Evolutionary conservation across 2,329 filamentous ascomycete species (phyloP).

Genomic region (Aureobasidium sp.): DNA sequence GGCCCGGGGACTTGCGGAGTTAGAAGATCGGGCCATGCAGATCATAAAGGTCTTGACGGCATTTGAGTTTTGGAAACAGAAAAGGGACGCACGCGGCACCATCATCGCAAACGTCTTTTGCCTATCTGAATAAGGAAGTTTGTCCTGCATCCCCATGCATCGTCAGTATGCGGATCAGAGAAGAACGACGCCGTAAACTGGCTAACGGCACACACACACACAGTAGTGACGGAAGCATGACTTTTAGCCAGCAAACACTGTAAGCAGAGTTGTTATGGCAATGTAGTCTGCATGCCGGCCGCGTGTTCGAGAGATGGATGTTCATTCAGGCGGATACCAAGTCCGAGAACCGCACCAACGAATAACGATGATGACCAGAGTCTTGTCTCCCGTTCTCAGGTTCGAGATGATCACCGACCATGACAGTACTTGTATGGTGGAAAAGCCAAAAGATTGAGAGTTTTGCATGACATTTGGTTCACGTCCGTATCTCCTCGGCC

Average conservation of each 20-base stretch:
- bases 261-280: background rate
- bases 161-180: background rate
- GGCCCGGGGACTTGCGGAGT: slow-evolving; percentile 4
- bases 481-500: slow-evolving; percentile 1
- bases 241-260: background rate
- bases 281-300: slow-evolving; percentile 1
- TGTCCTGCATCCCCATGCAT: background rate
- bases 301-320: slow-evolving; percentile 2
- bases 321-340: background rate
- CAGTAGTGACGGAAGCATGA: background rate
- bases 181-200: background rate
- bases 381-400: background rate
- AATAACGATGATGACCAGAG: background rate
- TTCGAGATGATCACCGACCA: background rate
- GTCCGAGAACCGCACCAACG: background rate
- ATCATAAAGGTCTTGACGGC: background rate
- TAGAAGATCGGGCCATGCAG: background rate
- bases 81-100: background rate
- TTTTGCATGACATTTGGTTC: background rate
- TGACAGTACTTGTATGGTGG: background rate
- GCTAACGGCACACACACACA: background rate
- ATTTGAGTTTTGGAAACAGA: background rate
- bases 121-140: background rate
- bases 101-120: background rate
- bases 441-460: background rate